phyloP scores from a whole-genome alignment of 352 stramenopile genomes.

The Pythium diclinum region DNA sequence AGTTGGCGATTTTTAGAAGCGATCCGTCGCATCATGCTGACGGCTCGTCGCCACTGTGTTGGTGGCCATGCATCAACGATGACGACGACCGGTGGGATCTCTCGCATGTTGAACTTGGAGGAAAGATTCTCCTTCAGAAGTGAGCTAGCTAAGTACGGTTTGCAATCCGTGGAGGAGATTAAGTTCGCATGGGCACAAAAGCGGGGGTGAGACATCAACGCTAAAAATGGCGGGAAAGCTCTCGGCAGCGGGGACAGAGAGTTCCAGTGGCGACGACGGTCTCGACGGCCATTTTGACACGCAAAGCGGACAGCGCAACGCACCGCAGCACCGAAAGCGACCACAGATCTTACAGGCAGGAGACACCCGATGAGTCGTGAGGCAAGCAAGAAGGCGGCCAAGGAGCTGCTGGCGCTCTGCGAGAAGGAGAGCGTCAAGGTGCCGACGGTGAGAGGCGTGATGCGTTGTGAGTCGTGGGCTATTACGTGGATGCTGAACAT shows the following conservation, averaged over 20 bases:
- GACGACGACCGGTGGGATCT: not conserved
- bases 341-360: not conserved
- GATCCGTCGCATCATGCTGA: not conserved
- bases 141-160: constrained; percentile 17
- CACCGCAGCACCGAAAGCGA: not conserved
- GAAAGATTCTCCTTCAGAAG: constrained; percentile 10
- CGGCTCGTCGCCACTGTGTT: not conserved
- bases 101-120: constrained; percentile 6
- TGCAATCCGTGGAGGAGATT: not conserved
- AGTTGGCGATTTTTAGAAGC: not conserved
- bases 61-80: constrained; percentile 4
- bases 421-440: constrained; percentile 73
- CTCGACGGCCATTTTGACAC: not conserved
- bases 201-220: not conserved
- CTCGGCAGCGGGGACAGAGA: not conserved
- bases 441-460: constrained; percentile 46
- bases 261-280: not conserved
- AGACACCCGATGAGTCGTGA: constrained; percentile 32
- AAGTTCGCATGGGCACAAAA: constrained; percentile 5
- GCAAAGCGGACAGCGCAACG: not conserved
- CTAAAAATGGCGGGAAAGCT: constrained; percentile 18
- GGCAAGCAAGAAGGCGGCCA: constrained; percentile 61
- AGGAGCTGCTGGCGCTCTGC: constrained; percentile 80
- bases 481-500: not conserved
- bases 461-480: not conserved